Evolutionary conservation across 2,329 filamentous ascomycete species (phyloP), one percentile per base, ranked within the genome.

Genomic region (Onygena corvina): DNA sequence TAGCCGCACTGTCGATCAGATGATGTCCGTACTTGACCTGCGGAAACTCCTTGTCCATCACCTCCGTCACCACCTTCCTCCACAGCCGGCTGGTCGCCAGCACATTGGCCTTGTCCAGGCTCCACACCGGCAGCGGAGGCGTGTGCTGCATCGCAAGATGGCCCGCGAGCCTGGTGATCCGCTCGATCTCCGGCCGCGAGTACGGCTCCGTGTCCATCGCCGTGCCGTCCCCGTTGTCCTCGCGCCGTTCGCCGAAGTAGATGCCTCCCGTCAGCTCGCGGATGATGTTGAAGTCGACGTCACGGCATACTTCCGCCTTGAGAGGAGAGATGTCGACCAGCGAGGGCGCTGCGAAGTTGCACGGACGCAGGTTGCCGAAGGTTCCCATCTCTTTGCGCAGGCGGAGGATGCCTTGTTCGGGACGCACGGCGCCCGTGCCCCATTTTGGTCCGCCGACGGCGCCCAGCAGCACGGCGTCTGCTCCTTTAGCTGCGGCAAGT

Each of bases 361-460:
- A 96, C 7, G 89, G 90, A 4, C 90, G 83, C 51, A 96, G 81
- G 77, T 96, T 96, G 59, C 89, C 90, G 70, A 93, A 96, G 50
- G 90, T 87, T 62, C 78, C 77, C 76, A 96, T 85, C 70, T 95
- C 86, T 71, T 93, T 95, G 71, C 90, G 87, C 48, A 96, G 84
- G 58, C 75, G 79, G 54, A 96, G 82, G 60, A 96, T 81, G 53
- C 90, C 90, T 71, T 95, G 86, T 67, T 96, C 90, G 1, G 90
- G 90, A 38, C 89, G 86, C 55, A 95, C 83, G 51, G 80, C 71
- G 57, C 86, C 86, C 27, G 87, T 92, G 53, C 89, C 89, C 87
- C 89, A 96, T 86, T 95, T 51, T 30, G 92, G 90, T n/a, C 90
- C 90, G 58, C 90, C 90, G 61, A 96, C 93, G 58, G 90, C 87